Percentiles rank a stretch among this genome's conserved stretches.
phyloP scores from a whole-genome alignment of 768 basidiomycete species.

The Sistotremastrum suecicum region DNA sequence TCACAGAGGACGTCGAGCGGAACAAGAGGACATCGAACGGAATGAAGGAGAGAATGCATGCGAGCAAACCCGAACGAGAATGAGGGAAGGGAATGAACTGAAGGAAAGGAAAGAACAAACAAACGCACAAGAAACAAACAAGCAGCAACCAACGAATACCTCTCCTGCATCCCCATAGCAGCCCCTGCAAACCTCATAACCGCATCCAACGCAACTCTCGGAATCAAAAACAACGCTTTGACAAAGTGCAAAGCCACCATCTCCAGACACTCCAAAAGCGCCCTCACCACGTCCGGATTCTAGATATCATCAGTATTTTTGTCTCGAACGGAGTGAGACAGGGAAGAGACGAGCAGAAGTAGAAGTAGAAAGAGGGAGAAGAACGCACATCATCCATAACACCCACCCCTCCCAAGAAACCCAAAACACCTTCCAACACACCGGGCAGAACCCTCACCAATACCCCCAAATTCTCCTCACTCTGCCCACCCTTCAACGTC shows the following conservation, averaged over 20 bases:
- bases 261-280: conserved; percentile 76
- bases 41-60: neutral
- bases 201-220: conserved; percentile 46
- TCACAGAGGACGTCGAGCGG: neutral
- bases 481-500: conserved; percentile 38
- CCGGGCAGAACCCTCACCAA: conserved; percentile 41
- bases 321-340: neutral
- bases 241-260: conserved; percentile 58
- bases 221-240: conserved; percentile 43
- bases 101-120: conserved; percentile 6
- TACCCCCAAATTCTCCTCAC: conserved; percentile 38
- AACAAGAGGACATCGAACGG: too few species aligned
- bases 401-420: conserved; percentile 36
- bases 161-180: conserved; percentile 60
- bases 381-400: conserved; percentile 56
- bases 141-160: conserved; percentile 73
- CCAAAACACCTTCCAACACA: conserved; percentile 44
- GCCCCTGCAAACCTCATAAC: conserved; percentile 56
- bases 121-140: conserved; percentile 70
- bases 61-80: neutral
- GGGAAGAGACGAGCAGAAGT: neutral
- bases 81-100: neutral
- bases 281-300: conserved; percentile 89
- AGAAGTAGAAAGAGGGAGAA: neutral
- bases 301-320: conserved; percentile 14